A percentile compares a stretch with the other conserved stretches of the same genome.
phyloP scores from a whole-genome alignment of 176 grass and related monocot genomes.

The Poa annua region DNA sequence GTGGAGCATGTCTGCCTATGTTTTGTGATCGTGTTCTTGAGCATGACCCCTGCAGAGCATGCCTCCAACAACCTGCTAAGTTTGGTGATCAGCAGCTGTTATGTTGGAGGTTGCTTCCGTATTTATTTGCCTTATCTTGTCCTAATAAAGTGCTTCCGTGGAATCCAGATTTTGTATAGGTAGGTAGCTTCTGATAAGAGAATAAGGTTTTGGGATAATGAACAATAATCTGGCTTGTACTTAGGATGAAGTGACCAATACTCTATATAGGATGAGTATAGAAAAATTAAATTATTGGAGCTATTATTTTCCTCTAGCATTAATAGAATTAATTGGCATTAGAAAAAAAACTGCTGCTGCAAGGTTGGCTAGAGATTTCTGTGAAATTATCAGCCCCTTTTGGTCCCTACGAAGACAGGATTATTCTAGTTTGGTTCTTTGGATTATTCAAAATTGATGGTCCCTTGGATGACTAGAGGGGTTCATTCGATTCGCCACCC shows the following conservation, averaged over 20 bases:
- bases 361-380: neutral
- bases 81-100: slow-evolving; percentile 10
- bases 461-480: neutral
- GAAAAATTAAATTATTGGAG: neutral
- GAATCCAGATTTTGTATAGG: neutral
- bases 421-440: neutral
- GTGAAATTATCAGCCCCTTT: neutral
- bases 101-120: slow-evolving; percentile 25
- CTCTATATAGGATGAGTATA: neutral
- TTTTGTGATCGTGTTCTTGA: neutral
- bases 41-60: neutral
- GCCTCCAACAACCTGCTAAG: neutral
- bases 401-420: neutral
- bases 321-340: slow-evolving; percentile 1
- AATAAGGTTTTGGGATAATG: neutral
- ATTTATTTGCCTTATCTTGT: neutral
- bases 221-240: neutral
- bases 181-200: neutral
- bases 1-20: neutral
- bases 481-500: neutral
- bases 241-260: neutral
- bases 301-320: neutral
- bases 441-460: neutral
- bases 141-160: neutral
- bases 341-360: neutral